phyloP scores from a whole-genome alignment of 176 grass and related monocot genomes.

The Ananas comosus region DNA sequence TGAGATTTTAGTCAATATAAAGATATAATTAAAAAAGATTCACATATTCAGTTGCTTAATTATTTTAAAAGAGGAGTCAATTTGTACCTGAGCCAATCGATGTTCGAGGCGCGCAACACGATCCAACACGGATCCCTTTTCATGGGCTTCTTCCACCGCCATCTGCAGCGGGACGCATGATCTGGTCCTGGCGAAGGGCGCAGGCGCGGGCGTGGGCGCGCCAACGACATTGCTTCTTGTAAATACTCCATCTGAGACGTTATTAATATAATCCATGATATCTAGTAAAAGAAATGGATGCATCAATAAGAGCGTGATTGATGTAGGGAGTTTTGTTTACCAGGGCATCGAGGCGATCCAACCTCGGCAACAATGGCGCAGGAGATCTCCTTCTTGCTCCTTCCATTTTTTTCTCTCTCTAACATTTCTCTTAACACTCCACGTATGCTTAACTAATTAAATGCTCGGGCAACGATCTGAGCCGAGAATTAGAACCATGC shows the following conservation, averaged over 20 bases:
- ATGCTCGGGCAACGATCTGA: neutral
- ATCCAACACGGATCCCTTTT: constrained; percentile 1
- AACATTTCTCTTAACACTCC: neutral
- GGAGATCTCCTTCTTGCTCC: neutral
- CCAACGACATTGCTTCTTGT: neutral
- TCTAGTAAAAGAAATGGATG: too few species aligned
- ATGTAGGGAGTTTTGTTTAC: neutral
- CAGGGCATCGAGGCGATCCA: constrained; percentile 3
- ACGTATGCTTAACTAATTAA: too few species aligned
- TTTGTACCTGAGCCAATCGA: constrained; percentile 5
- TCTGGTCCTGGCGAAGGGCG: neutral
- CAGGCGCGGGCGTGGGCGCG: neutral
- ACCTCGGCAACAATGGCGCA: neutral
- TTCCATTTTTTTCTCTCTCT: neutral
- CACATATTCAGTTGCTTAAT: too few species aligned
- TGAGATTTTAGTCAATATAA: too few species aligned
- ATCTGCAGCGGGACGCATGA: neutral
- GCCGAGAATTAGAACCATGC: too few species aligned
- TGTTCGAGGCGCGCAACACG: neutral
- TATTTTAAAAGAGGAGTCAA: too few species aligned
- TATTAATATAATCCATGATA: too few species aligned
- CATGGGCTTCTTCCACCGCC: neutral
- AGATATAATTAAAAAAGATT: too few species aligned
- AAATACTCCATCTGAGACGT: neutral
- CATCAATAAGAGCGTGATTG: neutral